Conservation (phyloP, 208 protist species). For the Tritrichomonas musculus region DNA sequence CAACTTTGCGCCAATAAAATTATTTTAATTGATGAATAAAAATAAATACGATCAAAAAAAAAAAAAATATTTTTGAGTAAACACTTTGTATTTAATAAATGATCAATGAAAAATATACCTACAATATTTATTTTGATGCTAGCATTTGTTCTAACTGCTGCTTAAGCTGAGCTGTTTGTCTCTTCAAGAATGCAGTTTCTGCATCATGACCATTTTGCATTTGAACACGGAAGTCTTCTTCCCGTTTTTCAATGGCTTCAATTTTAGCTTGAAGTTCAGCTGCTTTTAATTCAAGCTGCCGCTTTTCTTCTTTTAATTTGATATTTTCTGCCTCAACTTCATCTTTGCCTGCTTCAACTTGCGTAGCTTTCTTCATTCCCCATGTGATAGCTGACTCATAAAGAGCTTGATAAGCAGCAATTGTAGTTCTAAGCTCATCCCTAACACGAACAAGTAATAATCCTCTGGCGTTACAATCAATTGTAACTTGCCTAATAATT, state of each 20-base stretch:
- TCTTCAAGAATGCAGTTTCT: neutral
- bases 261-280: neutral
- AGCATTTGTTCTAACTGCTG: neutral
- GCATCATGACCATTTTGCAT: neutral
- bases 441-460: constrained; percentile 85
- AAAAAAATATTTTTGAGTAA: too few species aligned
- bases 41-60: too few species aligned
- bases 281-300: neutral
- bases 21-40: too few species aligned
- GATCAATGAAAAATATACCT: too few species aligned
- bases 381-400: constrained; percentile 74
- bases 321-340: constrained; percentile 28
- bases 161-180: neutral
- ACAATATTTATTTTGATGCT: neutral
- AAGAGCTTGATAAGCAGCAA: constrained; percentile 66
- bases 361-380: constrained; percentile 87
- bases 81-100: too few species aligned
- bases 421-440: constrained; percentile 82
- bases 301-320: neutral
- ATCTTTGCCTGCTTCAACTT: constrained; percentile 84
- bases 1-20: too few species aligned
- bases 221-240: neutral
- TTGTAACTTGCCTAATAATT: constrained; percentile 89
- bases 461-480: constrained; percentile 87
- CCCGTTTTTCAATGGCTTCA: neutral